Base-by-base conservation (phyloP, 768 basidiomycete genomes). In the Tremella mesenterica region DNA sequence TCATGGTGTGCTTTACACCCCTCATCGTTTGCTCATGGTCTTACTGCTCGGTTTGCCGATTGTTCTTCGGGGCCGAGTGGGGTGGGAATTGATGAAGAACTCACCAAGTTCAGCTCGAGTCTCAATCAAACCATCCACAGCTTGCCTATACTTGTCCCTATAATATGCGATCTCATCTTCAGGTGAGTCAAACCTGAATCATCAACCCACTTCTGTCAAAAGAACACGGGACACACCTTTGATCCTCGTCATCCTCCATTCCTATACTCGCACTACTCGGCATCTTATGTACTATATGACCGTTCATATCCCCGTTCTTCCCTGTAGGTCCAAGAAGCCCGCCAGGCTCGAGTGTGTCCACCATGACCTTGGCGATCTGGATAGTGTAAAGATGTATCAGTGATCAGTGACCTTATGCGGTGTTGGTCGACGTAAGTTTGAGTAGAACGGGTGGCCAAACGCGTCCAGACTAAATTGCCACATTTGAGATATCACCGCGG, bases 71-170 rank as follows among this genome's bases (percentile, higher is more conserved):
- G 16, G n/a, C n/a, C n/a, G n/a, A n/a, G n/a, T n/a, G n/a, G n/a
- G n/a, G n/a, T n/a, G n/a, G n/a, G 21, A 9, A 36, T 14, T 20
- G 25, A 20, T 31, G 27, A 16, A 3, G 18, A 36, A 57, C 65
- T 26, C n/a, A 71, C 69, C 67, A 25, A 71, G 58, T 49, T 71
- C 69, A 21, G 58, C 60, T 46, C 67, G 50, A 2, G 69, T 71
- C 27, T 71, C 69, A n/a, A 61, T 52, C 1, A 71, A 48, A 50
- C 58, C 61, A 18, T 71, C 64, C 21, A 64, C 49, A 10, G 64
- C 54, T n/a, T 57, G 53, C 14, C 62, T 38, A 39, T 69, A 71
- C 34, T 57, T 64, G 33, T 68, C 63, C 28, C 64, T 33, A 48
- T 64, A 68, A 46, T 66, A 55, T 16, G 62, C 58, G 3, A 58